Conservation (phyloP, 2,329 filamentous ascomycete species). For the Fusarium sp. region DNA sequence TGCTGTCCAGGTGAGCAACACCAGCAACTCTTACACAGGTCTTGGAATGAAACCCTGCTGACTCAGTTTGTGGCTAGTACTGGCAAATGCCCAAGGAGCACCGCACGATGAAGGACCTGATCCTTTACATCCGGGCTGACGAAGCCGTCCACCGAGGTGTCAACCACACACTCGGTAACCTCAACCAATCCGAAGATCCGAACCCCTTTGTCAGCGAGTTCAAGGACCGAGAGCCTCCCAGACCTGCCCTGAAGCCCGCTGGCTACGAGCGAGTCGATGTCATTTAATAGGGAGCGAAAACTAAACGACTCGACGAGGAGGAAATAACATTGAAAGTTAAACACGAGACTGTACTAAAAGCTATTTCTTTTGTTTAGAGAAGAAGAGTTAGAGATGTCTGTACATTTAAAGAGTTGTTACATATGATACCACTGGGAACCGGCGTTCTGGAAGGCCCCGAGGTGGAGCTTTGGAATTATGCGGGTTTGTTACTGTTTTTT, state of each 20-base stretch:
- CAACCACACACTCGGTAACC: slow-evolving; percentile 92
- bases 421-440: slow-evolving; percentile 22
- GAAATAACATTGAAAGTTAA: neutral
- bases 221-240: slow-evolving; percentile 75
- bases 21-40: neutral
- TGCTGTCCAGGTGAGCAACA: slow-evolving; percentile 68
- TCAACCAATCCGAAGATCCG: slow-evolving; percentile 86
- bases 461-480: neutral
- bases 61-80: slow-evolving; percentile 61
- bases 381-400: neutral
- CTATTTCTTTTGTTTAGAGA: neutral
- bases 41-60: neutral
- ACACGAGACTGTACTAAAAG: slow-evolving; percentile 1
- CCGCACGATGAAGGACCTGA: slow-evolving; percentile 84
- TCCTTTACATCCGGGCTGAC: slow-evolving; percentile 90
- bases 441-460: slow-evolving; percentile 4
- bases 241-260: slow-evolving; percentile 69
- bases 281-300: slow-evolving; percentile 55
- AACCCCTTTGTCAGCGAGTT: slow-evolving; percentile 92
- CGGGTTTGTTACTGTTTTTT: slow-evolving; percentile 4
- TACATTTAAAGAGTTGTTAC: slow-evolving; percentile 1
- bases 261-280: slow-evolving; percentile 90
- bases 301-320: neutral
- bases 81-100: slow-evolving; percentile 92
- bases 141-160: slow-evolving; percentile 93